Base-by-base conservation (phyloP, 345 rosid genomes). In the Hirschfeldia incana region DNA sequence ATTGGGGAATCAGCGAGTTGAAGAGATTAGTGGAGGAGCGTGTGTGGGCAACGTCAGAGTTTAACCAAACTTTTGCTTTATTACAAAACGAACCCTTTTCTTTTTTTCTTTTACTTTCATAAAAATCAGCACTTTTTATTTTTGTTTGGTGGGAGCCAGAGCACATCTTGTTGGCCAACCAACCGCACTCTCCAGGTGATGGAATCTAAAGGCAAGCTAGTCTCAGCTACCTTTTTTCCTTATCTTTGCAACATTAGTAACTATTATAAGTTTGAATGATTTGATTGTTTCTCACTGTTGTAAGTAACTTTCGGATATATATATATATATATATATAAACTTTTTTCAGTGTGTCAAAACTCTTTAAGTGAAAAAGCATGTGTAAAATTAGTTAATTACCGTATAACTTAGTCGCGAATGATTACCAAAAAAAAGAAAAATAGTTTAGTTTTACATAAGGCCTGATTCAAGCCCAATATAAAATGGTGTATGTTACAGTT, bases 111-210 rank as follows among this genome's bases (percentile, higher is more conserved):
- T 34, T 37, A 4, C 21, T 75, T 55, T 68, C 63, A 32, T 17
- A 8, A 70, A 8, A 77, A 63, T 53, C 59, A 53, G 5, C 58
- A 1, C 46, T 51, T 49, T 2, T 4, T 2, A 4, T 49, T 49
- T 49, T 49, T 49, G 57, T 16, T 15, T 55, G 67, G 81, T 70
- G 81, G 71, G 76, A 64, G 71, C 81, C 73, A 72, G 81, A 66
- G 81, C 77, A 72, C 60, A 72, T 67, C 53, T 65, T 66, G 81
- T 73, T 72, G 69, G 77, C 81, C 81, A 78, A 78, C 73, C 68
- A 72, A 66, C 73, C 51, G n/a, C 73, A 27, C 73, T 72, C 67
- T 78, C 46, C 81, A 72, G 68, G 77, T 72, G 68, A 78, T 65
- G 73, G 73, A 72, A 65, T 66, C 81, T 65, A 77, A 44, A 44